Base-by-base conservation (phyloP, 1,284 basidiomycete species). In the Neonothopanus nambi region DNA sequence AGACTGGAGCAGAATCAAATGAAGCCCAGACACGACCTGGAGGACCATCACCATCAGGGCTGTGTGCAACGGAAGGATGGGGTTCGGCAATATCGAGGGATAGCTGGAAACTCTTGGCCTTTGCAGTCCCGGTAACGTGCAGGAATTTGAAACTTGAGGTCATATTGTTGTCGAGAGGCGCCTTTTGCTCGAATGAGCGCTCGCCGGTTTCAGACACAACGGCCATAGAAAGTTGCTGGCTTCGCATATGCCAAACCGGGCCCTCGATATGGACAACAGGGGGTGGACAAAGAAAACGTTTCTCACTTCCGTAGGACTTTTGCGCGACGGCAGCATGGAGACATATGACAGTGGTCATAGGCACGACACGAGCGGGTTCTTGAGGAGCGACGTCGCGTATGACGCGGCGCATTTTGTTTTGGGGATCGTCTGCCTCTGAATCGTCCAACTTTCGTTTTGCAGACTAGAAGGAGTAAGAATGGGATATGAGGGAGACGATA, bases 221-320 rank as follows among this genome's bases (percentile, higher is more conserved):
- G 44, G 87, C 81, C 89, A 94, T 92, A 44, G 89, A 83, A 47
- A 94, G 78, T 57, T 89, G 85, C 66, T 92, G 90, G 41, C 79
- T 76, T 51, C 87, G 87, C 76, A 92, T 84, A 58, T 89, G 82
- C 80, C 84, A 86, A 24, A 91, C 81, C 2, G 91, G 89, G 13
- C 92, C 91, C 63, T 90, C 89, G 61, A 95, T 89, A 60, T 90
- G 89, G 43, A 95, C 91, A 57, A 94, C 82, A 15, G 92, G 92
- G 3, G 92, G 92, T 2, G 92, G 92, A 65, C 91, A 93, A 46
- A 95, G 81, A 67, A 93, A 94, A 48, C 92, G 89, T 70, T 95
- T 95, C 73, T 95, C 92, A 67, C 85, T 91, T 50, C 92, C 92
- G 66, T 95, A 95, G 8, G 91, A 93, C 70, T 95, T 95, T 74